Conservation (phyloP, 352 stramenopile genomes). For the Globisporangium radiosum region DNA sequence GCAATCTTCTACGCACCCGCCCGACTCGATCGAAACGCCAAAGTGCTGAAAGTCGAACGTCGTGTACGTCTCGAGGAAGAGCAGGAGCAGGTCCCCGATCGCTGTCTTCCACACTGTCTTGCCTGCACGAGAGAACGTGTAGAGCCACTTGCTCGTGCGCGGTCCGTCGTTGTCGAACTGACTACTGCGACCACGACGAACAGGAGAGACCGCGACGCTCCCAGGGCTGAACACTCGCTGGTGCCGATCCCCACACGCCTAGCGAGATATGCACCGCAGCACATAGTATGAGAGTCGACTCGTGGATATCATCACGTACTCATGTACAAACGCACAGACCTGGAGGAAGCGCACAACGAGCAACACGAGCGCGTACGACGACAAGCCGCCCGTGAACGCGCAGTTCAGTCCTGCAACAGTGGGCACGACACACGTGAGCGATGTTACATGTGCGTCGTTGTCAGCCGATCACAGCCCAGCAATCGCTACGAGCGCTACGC, state of each 20-base stretch:
- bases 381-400: slow-evolving; percentile 93
- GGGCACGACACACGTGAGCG: not conserved
- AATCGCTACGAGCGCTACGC: not conserved
- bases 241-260: slow-evolving; percentile 75
- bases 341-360: slow-evolving; percentile 93
- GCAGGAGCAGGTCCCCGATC: slow-evolving; percentile 64
- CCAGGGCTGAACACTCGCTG: slow-evolving; percentile 32
- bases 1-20: slow-evolving; percentile 35
- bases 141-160: slow-evolving; percentile 37
- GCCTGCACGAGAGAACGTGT: slow-evolving; percentile 60
- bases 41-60: slow-evolving; percentile 81
- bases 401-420: slow-evolving; percentile 83
- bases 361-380: slow-evolving; percentile 94
- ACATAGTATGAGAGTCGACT: no score
- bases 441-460: no score
- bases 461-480: no score
- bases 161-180: no score
- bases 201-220: not conserved
- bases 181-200: not conserved
- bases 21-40: slow-evolving; percentile 64
- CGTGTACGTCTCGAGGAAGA: slow-evolving; percentile 82
- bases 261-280: no score
- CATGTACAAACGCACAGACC: slow-evolving; percentile 18
- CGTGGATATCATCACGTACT: no score
- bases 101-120: slow-evolving; percentile 58